phyloP scores from a whole-genome alignment of 1,139 yeast species.

The Lodderomyces theae region DNA sequence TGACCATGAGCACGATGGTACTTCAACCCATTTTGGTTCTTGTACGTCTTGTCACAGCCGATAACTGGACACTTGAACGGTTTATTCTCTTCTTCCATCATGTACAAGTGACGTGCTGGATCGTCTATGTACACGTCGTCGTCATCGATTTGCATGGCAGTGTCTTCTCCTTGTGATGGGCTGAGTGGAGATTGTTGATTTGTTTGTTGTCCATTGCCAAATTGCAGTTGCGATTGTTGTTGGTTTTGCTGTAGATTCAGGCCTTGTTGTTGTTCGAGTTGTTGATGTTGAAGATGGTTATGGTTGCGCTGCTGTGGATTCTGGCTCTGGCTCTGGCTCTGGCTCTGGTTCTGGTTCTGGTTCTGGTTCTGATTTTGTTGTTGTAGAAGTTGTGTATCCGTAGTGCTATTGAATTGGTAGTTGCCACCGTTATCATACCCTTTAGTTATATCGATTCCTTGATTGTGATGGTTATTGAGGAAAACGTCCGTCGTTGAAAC shows the following conservation, averaged over 20 bases:
- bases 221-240: slow-evolving; percentile 9
- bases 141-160: slow-evolving; percentile 37
- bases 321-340: slow-evolving; percentile 18
- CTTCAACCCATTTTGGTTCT: slow-evolving; percentile 94
- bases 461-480: slow-evolving; percentile 36
- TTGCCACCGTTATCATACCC: slow-evolving; percentile 17
- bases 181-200: slow-evolving; percentile 18
- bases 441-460: slow-evolving; percentile 11
- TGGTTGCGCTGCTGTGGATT: slow-evolving; percentile 16
- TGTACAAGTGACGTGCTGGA: slow-evolving; percentile 92
- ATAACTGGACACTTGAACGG: slow-evolving; percentile 98
- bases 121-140: slow-evolving; percentile 76
- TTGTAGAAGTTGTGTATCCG: slow-evolving; percentile 17
- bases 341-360: slow-evolving; percentile 16
- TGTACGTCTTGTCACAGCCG: slow-evolving; percentile 96
- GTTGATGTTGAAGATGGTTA: slow-evolving; percentile 16
- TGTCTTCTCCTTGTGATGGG: slow-evolving; percentile 16
- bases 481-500: slow-evolving; percentile 90
- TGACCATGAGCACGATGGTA: slow-evolving; percentile 97
- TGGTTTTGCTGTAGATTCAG: slow-evolving; percentile 13
- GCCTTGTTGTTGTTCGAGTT: slow-evolving; percentile 14
- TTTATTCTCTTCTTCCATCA: slow-evolving; percentile 88
- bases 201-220: slow-evolving; percentile 9
- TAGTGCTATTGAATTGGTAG: slow-evolving; percentile 16
- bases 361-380: slow-evolving; percentile 14